Percentiles rank a stretch among this genome's conserved stretches.
Evolutionary conservation across 2,329 filamentous ascomycete species (phyloP).

Genomic region (Lithohypha guttulata): DNA sequence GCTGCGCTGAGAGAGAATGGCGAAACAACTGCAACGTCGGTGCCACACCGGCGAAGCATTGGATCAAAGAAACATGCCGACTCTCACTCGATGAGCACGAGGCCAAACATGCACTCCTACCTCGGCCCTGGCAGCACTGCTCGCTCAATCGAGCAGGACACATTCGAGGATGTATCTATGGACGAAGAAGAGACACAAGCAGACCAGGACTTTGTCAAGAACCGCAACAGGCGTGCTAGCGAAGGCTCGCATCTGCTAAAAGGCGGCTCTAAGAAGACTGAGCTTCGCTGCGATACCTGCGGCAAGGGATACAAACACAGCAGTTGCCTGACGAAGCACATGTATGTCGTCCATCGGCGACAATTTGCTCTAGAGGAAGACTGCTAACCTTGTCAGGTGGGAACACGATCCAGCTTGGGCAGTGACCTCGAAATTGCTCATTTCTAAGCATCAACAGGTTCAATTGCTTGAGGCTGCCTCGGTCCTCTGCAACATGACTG

Average conservation of each 20-base stretch:
- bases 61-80: constrained; percentile 46
- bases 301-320: constrained; percentile 99
- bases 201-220: constrained; percentile 39
- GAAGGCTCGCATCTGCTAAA: constrained; percentile 77
- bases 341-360: constrained; percentile 92
- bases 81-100: constrained; percentile 29
- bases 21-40: constrained; percentile 49
- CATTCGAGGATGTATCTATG: constrained; percentile 21
- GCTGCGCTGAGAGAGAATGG: constrained; percentile 58
- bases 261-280: constrained; percentile 68
- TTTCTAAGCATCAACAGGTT: constrained; percentile 98
- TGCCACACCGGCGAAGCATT: constrained; percentile 51
- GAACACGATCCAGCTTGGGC: constrained; percentile 99
- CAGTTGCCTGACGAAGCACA: constrained; percentile 99
- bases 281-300: constrained; percentile 94
- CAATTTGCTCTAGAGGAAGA: constrained; percentile 19
- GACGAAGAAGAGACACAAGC: constrained; percentile 37
- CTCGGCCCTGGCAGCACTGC: constrained; percentile 25
- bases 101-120: constrained; percentile 33
- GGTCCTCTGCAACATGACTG: constrained; percentile 87
- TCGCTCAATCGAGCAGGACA: constrained; percentile 30
- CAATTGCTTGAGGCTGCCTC: constrained; percentile 93
- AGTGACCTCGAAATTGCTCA: constrained; percentile 90
- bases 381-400: constrained; percentile 57
- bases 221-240: constrained; percentile 57